These are phyloP conservation scores for Pisolithus albus DNA, from an alignment of 768 basidiomycete genomes.

Conservation along the genomic window DNA sequence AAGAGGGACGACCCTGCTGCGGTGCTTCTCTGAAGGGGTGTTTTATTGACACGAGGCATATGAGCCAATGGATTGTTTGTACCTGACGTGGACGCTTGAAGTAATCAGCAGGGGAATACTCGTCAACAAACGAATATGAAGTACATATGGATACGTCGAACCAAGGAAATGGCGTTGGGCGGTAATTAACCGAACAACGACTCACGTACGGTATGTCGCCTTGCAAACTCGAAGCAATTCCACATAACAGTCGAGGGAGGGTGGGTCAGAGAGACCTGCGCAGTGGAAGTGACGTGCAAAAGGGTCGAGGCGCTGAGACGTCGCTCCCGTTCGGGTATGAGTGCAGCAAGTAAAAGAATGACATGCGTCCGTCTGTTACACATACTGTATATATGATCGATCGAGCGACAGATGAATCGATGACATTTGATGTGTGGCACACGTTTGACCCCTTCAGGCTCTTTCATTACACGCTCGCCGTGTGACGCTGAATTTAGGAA, in stretches of 20 bases:
- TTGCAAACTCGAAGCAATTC: too few species aligned
- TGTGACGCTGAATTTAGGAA: not conserved
- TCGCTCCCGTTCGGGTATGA: not conserved
- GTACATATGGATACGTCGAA: not conserved
- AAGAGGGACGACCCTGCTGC: not conserved
- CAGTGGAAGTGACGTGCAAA: too few species aligned
- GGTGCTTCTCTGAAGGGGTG: not conserved
- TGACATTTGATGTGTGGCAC: conserved; percentile 5
- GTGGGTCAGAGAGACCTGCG: too few species aligned
- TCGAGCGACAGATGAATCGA: not conserved
- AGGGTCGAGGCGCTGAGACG: too few species aligned
- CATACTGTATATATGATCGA: conserved; percentile 3
- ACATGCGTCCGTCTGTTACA: not conserved
- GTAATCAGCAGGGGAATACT: not conserved
- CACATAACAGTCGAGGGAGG: too few species aligned
- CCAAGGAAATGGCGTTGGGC: too few species aligned
- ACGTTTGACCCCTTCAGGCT: not conserved
- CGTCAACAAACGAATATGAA: not conserved
- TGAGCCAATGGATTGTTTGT: not conserved
- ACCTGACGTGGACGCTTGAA: not conserved
- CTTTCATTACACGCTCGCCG: not conserved
- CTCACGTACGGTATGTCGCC: too few species aligned
- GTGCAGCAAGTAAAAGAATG: not conserved
- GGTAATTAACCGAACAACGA: too few species aligned
- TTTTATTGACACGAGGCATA: not conserved